phyloP scores from a whole-genome alignment of 1,139 yeast species.

The Geotrichum cucujoidarum region DNA sequence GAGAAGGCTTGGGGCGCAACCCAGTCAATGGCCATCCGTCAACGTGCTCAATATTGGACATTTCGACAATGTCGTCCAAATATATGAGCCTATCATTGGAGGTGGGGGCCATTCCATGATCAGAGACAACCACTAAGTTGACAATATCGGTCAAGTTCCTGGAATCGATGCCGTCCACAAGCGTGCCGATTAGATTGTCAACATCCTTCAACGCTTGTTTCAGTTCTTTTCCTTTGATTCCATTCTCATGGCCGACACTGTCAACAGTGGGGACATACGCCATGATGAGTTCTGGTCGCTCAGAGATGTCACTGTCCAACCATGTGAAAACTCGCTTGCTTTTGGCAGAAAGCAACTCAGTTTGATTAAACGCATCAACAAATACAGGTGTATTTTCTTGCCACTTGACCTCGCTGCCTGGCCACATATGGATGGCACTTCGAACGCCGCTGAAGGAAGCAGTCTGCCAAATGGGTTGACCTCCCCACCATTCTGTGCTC shows the following conservation, averaged over 20 bases:
- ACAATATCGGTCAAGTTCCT: slow-evolving; percentile 62
- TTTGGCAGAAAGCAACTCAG: slow-evolving; percentile 57
- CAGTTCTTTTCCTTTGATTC: slow-evolving; percentile 58
- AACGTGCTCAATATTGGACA: slow-evolving; percentile 50
- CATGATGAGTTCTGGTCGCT: slow-evolving; percentile 73
- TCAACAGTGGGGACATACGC: slow-evolving; percentile 80
- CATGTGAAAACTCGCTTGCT: slow-evolving; percentile 55
- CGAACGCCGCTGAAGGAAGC: slow-evolving; percentile 60
- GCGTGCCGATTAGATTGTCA: slow-evolving; percentile 54
- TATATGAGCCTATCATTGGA: slow-evolving; percentile 57
- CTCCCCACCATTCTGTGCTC: slow-evolving; percentile 75
- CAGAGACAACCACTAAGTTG: slow-evolving; percentile 74
- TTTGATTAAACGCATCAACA: slow-evolving; percentile 59
- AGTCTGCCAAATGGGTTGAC: slow-evolving; percentile 85
- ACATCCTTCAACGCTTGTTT: slow-evolving; percentile 54
- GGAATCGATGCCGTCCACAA: slow-evolving; percentile 45
- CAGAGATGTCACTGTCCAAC: slow-evolving; percentile 51
- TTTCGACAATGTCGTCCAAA: slow-evolving; percentile 63
- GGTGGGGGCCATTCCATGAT: slow-evolving; percentile 93
- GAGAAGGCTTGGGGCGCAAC: slow-evolving; percentile 49
- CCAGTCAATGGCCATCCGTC: slow-evolving; percentile 94
- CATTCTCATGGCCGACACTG: slow-evolving; percentile 65
- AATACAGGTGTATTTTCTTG: slow-evolving; percentile 37
- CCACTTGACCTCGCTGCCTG: slow-evolving; percentile 75
- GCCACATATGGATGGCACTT: slow-evolving; percentile 94